phyloP scores from a whole-genome alignment of 2,329 filamentous ascomycete genomes.

The Ilyonectria sp. region DNA sequence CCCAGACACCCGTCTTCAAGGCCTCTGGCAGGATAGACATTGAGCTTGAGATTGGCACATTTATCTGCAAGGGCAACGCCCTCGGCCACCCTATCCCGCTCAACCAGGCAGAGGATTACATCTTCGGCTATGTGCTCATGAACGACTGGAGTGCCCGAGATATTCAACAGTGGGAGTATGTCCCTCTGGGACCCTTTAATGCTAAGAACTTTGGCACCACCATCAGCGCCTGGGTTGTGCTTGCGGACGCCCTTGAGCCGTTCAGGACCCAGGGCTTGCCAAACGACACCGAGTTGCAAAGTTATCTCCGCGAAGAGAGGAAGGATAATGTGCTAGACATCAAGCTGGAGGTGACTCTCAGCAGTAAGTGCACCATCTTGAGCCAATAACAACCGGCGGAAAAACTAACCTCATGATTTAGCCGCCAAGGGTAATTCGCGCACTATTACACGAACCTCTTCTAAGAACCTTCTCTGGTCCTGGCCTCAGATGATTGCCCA shows the following conservation, averaged over 20 bases:
- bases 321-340: slow-evolving; percentile 56
- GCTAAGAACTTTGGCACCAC: slow-evolving; percentile 73
- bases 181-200: slow-evolving; percentile 74
- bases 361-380: slow-evolving; percentile 49
- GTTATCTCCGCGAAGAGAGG: slow-evolving; percentile 69
- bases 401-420: slow-evolving; percentile 22
- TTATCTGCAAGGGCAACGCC: slow-evolving; percentile 76
- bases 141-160: slow-evolving; percentile 78
- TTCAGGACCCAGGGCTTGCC: slow-evolving; percentile 41
- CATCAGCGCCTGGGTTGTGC: slow-evolving; percentile 75
- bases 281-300: slow-evolving; percentile 53
- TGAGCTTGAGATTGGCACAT: slow-evolving; percentile 84
- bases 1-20: slow-evolving; percentile 66
- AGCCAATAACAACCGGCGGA: not conserved
- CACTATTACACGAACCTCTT: slow-evolving; percentile 45
- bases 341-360: slow-evolving; percentile 56
- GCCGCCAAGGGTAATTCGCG: slow-evolving; percentile 52
- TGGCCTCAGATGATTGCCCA: slow-evolving; percentile 90
- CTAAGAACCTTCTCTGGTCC: slow-evolving; percentile 76
- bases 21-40: slow-evolving; percentile 77
- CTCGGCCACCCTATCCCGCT: slow-evolving; percentile 77
- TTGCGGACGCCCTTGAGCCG: slow-evolving; percentile 68
- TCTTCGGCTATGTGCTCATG: slow-evolving; percentile 79
- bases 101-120: slow-evolving; percentile 74
- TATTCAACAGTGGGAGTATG: slow-evolving; percentile 74